Conservation (phyloP, 1,284 basidiomycete genomes). For the Anthracocystis setariae region DNA sequence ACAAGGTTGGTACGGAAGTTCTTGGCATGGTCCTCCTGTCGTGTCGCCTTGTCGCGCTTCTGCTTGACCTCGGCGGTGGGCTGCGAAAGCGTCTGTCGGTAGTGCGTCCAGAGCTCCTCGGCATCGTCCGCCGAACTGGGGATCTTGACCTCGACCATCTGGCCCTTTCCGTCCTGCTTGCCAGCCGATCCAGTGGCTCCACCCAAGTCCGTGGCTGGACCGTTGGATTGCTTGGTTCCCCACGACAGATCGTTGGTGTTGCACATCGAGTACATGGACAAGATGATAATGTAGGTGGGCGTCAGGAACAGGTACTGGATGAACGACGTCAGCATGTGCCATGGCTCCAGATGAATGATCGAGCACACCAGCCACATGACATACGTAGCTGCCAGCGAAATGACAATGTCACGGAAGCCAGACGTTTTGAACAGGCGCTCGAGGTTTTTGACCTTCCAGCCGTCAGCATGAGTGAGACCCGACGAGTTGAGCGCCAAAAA, state of each 20-base stretch:
- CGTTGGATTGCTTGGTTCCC: constrained; percentile 66
- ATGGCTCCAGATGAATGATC: constrained; percentile 62
- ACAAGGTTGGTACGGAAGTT: constrained; percentile 92
- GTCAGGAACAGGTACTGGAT: constrained; percentile 64
- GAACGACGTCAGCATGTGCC: constrained; percentile 65
- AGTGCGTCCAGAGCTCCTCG: constrained; percentile 63
- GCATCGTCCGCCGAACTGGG: constrained; percentile 60
- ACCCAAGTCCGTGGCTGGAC: constrained; percentile 58
- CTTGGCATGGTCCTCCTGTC: constrained; percentile 65
- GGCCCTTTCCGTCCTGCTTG: constrained; percentile 46
- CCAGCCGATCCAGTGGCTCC: constrained; percentile 44
- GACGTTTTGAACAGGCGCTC: constrained; percentile 46
- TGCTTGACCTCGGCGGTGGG: constrained; percentile 36
- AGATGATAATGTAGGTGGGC: constrained; percentile 63
- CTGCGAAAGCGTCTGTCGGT: constrained; percentile 57
- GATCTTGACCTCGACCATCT: constrained; percentile 62
- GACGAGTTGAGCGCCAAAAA: constrained; percentile 53
- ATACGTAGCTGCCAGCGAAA: constrained; percentile 64
- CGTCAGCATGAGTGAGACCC: constrained; percentile 22
- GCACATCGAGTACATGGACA: constrained; percentile 65
- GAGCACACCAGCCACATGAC: constrained; percentile 64
- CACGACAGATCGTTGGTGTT: constrained; percentile 64
- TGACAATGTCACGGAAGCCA: constrained; percentile 62
- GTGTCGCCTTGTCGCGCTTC: constrained; percentile 54
- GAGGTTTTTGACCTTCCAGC: constrained; percentile 31